phyloP scores from a whole-genome alignment of 2,329 filamentous ascomycete genomes.

The Amesomyces nigricolor region DNA sequence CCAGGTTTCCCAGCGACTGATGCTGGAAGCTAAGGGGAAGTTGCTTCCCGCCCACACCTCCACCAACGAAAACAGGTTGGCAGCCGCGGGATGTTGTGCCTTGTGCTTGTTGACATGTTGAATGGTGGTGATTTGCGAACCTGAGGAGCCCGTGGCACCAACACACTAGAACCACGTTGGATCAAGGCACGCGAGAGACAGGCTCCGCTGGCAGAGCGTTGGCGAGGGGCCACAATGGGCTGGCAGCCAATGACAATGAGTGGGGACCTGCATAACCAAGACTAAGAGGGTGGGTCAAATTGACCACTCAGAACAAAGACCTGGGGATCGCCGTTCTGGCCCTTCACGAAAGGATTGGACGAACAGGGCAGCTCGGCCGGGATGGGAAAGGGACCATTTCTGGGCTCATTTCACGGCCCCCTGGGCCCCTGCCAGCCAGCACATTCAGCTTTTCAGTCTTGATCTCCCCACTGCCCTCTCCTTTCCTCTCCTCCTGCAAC shows the following conservation, averaged over 20 bases:
- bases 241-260: not conserved
- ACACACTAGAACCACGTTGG: not conserved
- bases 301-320: conserved; percentile 5
- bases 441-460: conserved; percentile 6
- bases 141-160: not conserved
- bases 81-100: no score
- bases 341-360: not conserved
- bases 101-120: not conserved
- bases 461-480: conserved; percentile 10
- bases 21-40: no score
- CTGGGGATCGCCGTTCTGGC: conserved; percentile 16
- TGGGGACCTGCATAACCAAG: conserved; percentile 19
- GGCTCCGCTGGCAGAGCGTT: not conserved
- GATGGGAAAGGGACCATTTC: conserved; percentile 8
- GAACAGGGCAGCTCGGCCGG: conserved; percentile 6
- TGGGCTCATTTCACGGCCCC: conserved; percentile 20
- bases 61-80: not conserved
- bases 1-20: no score
- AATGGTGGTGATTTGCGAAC: not conserved
- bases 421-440: not conserved
- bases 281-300: conserved; percentile 5
- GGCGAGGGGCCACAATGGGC: not conserved
- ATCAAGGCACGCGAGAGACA: not conserved
- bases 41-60: not conserved
- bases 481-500: conserved; percentile 16